These are phyloP conservation scores for Alternaria solani DNA, from an alignment of 2,329 filamentous ascomycete genomes.

Conservation along the genomic window DNA sequence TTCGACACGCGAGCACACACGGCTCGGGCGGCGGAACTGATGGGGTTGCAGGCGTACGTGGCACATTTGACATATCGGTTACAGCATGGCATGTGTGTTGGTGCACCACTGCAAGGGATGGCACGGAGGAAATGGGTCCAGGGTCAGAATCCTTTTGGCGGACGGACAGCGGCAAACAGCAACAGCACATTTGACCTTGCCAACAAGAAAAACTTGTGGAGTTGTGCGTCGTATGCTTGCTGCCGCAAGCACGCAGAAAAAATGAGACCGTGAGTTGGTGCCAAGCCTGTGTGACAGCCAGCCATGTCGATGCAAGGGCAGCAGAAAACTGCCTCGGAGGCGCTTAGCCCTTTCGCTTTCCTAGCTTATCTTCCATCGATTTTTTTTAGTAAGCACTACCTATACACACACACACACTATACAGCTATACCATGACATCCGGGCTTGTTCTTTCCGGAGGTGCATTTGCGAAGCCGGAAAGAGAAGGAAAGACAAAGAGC, in stretches of 20 bases:
- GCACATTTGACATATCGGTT: constrained; percentile 9
- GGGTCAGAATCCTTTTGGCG: constrained; percentile 12
- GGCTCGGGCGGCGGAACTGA: constrained; percentile 11
- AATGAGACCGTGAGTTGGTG: not conserved
- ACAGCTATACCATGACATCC: not conserved
- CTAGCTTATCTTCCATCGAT: not conserved
- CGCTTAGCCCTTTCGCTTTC: not conserved
- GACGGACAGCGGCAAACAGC: constrained; percentile 2
- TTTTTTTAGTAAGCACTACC: not conserved
- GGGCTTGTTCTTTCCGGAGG: constrained; percentile 5
- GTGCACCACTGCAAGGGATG: constrained; percentile 4
- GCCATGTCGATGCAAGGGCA: not conserved
- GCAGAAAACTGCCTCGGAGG: not conserved
- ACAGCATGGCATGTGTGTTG: constrained; percentile 4
- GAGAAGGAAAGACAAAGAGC: not conserved
- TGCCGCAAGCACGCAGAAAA: not conserved
- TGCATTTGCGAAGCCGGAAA: constrained; percentile 1
- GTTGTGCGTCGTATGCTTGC: constrained; percentile 2
- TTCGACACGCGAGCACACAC: constrained; percentile 2
- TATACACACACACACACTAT: not conserved
- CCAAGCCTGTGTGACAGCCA: not conserved
- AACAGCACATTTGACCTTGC: constrained; percentile 1
- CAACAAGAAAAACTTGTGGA: constrained; percentile 1
- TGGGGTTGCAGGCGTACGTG: constrained; percentile 10
- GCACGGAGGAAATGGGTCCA: constrained; percentile 20